Evolutionary conservation across 2,329 filamentous ascomycete genomes (phyloP).

Genomic region (Ceratocystis harringtonii): DNA sequence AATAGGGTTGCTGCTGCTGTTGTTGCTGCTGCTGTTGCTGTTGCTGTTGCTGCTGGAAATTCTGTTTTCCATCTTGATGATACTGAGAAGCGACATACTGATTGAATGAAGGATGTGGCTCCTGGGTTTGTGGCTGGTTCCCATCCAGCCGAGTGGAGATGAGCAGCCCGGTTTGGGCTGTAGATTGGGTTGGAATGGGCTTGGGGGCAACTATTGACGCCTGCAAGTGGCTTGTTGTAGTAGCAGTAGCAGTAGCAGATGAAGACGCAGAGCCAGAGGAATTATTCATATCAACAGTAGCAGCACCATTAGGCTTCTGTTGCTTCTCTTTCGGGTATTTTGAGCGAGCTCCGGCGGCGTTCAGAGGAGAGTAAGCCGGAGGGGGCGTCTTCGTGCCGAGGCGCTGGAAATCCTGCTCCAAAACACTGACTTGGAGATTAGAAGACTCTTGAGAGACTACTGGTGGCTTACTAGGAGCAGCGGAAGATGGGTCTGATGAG

Average conservation of each 20-base stretch:
- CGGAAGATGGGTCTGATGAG: slow-evolving; percentile 14
- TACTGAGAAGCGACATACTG: slow-evolving; percentile 7
- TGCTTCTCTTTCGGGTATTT: slow-evolving; percentile 71
- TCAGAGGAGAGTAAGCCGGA: slow-evolving; percentile 84
- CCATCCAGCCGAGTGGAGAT: slow-evolving; percentile 14
- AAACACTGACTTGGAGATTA: slow-evolving; percentile 47
- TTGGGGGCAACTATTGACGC: slow-evolving; percentile 9
- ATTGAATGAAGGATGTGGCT: neutral
- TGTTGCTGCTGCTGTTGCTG: slow-evolving; percentile 6
- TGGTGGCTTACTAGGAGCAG: slow-evolving; percentile 3
- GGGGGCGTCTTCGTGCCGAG: slow-evolving; percentile 74
- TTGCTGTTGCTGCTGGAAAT: neutral
- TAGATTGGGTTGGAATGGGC: slow-evolving; percentile 16
- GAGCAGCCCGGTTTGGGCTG: slow-evolving; percentile 8
- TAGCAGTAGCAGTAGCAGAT: slow-evolving; percentile 19
- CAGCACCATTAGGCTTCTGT: slow-evolving; percentile 24
- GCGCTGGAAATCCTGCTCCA: slow-evolving; percentile 75
- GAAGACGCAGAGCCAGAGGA: slow-evolving; percentile 17
- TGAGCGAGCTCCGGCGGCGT: slow-evolving; percentile 33
- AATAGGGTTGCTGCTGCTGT: slow-evolving; percentile 8
- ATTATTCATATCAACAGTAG: slow-evolving; percentile 21
- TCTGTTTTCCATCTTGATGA: neutral
- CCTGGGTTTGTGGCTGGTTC: slow-evolving; percentile 11
- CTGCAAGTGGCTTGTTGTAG: neutral
- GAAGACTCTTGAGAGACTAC: slow-evolving; percentile 9